Conservation (phyloP, 2,329 filamentous ascomycete genomes). For the Aspergillus novoparasiticus region DNA sequence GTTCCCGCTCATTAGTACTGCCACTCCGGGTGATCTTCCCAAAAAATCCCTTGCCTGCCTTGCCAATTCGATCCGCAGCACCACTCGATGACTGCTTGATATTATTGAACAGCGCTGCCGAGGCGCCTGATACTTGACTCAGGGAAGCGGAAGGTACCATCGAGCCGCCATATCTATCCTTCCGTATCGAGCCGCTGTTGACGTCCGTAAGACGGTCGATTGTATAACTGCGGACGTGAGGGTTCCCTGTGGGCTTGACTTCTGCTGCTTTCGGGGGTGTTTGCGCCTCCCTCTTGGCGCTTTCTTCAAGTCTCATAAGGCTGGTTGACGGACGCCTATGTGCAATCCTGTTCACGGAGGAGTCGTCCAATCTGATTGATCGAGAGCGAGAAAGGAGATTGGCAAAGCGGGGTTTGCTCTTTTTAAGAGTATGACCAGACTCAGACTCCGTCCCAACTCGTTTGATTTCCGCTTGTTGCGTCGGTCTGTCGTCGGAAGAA, state of each 20-base stretch:
- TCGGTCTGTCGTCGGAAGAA: slow-evolving; percentile 22
- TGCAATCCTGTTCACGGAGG: slow-evolving; percentile 32
- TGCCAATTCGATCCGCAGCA: slow-evolving; percentile 69
- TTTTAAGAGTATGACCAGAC: slow-evolving; percentile 34
- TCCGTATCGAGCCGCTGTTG: slow-evolving; percentile 32
- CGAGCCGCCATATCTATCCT: slow-evolving; percentile 36
- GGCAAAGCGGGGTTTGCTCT: slow-evolving; percentile 48
- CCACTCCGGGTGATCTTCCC: slow-evolving; percentile 73
- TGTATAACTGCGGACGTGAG: slow-evolving; percentile 69
- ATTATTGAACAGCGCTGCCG: slow-evolving; percentile 69
- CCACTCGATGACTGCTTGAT: slow-evolving; percentile 72
- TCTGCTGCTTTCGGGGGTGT: slow-evolving; percentile 63
- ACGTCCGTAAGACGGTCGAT: slow-evolving; percentile 61
- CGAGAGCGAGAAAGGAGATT: slow-evolving; percentile 48
- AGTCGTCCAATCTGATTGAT: slow-evolving; percentile 48
- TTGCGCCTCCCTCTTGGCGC: slow-evolving; percentile 36
- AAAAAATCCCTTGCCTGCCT: slow-evolving; percentile 80
- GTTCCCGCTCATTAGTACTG: slow-evolving; percentile 68
- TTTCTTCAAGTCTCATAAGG: slow-evolving; percentile 42
- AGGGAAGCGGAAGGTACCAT: slow-evolving; percentile 49
- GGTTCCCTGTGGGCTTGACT: slow-evolving; percentile 67
- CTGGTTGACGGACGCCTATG: slow-evolving; percentile 43
- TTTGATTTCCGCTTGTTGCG: slow-evolving; percentile 26
- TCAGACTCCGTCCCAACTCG: slow-evolving; percentile 34
- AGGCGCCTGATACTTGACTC: slow-evolving; percentile 56